phyloP scores from a whole-genome alignment of 495 filamentous ascomycete genomes.

The Penicillium mononematosum region DNA sequence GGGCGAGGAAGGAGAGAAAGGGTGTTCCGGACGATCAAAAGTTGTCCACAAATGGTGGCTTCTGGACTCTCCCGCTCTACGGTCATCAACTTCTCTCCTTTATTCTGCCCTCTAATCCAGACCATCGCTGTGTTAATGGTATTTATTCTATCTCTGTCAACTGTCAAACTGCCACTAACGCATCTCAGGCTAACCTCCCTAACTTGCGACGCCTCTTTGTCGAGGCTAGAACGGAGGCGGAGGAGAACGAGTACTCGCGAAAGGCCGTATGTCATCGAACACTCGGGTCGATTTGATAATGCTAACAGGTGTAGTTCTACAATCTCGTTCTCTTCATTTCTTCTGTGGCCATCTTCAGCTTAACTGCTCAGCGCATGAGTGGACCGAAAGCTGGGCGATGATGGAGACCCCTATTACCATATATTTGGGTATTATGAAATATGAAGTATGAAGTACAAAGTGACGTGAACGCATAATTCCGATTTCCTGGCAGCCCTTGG shows the following conservation, averaged over 20 bases:
- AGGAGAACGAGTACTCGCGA: slow-evolving; percentile 91
- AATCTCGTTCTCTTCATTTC: slow-evolving; percentile 95
- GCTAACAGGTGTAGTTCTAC: slow-evolving; percentile 69
- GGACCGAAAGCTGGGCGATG: slow-evolving; percentile 41
- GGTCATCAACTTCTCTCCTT: slow-evolving; percentile 16
- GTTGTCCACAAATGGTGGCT: slow-evolving; percentile 46
- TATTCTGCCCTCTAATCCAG: slow-evolving; percentile 14
- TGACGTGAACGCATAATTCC: slow-evolving; percentile 3
- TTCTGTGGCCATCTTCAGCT: slow-evolving; percentile 87
- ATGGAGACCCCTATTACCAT: slow-evolving; percentile 14
- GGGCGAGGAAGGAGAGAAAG: slow-evolving; percentile 25
- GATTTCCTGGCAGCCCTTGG: neutral
- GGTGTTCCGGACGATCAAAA: slow-evolving; percentile 35
- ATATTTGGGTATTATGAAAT: neutral
- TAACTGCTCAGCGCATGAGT: slow-evolving; percentile 77
- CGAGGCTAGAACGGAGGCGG: slow-evolving; percentile 87
- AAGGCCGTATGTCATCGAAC: slow-evolving; percentile 62
- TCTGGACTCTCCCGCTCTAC: slow-evolving; percentile 24
- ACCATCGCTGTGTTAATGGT: slow-evolving; percentile 17
- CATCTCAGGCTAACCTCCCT: slow-evolving; percentile 74
- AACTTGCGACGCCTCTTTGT: slow-evolving; percentile 96
- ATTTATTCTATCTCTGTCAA: neutral
- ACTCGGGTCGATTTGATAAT: neutral
- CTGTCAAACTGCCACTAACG: slow-evolving; percentile 6
- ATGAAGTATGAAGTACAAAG: slow-evolving; percentile 4